These are phyloP conservation scores for Earliella scabrosa DNA, from an alignment of 1,284 basidiomycete genomes.

Conservation along the genomic window DNA sequence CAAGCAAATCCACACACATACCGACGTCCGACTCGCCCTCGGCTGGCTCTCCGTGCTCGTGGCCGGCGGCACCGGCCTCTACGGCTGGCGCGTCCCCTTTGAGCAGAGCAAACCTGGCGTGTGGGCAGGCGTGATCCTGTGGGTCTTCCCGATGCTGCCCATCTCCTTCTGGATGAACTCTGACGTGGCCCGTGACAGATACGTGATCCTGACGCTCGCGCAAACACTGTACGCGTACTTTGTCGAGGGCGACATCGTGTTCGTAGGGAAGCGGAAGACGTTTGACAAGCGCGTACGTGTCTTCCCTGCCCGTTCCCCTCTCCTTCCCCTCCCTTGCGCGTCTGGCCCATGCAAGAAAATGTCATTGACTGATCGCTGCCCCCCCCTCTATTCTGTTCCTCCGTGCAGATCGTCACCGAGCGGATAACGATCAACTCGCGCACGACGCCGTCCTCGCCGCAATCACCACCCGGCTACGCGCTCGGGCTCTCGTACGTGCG, in stretches of 20 bases:
- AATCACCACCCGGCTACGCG: slow-evolving; percentile 60
- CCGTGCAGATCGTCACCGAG: slow-evolving; percentile 77
- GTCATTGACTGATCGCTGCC: not conserved
- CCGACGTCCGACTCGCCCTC: slow-evolving; percentile 82
- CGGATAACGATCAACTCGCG: slow-evolving; percentile 74
- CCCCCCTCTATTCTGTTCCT: too few relatives aligned
- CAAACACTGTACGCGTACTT: slow-evolving; percentile 83
- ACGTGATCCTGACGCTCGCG: slow-evolving; percentile 68
- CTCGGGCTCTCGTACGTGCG: slow-evolving; percentile 71
- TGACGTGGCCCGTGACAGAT: slow-evolving; percentile 64
- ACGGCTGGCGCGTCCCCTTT: slow-evolving; percentile 86
- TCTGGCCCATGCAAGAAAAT: too few relatives aligned
- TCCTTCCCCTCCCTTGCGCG: not conserved
- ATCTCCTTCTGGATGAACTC: too few relatives aligned
- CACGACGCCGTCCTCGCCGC: slow-evolving; percentile 52
- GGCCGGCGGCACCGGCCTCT: slow-evolving; percentile 79
- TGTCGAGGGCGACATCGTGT: slow-evolving; percentile 80
- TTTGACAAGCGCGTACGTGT: slow-evolving; percentile 75
- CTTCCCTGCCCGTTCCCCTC: not conserved
- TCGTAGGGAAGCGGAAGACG: slow-evolving; percentile 83
- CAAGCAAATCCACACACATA: slow-evolving; percentile 84
- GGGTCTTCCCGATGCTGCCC: slow-evolving; percentile 41
- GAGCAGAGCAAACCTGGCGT: slow-evolving; percentile 83
- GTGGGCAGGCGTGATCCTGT: slow-evolving; percentile 78
- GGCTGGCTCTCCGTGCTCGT: slow-evolving; percentile 86